A percentile compares a stretch with the other conserved stretches of the same genome.
These are phyloP conservation scores for Immersiella caudata DNA, from an alignment of 495 filamentous ascomycete species.

Conservation along the genomic window DNA sequence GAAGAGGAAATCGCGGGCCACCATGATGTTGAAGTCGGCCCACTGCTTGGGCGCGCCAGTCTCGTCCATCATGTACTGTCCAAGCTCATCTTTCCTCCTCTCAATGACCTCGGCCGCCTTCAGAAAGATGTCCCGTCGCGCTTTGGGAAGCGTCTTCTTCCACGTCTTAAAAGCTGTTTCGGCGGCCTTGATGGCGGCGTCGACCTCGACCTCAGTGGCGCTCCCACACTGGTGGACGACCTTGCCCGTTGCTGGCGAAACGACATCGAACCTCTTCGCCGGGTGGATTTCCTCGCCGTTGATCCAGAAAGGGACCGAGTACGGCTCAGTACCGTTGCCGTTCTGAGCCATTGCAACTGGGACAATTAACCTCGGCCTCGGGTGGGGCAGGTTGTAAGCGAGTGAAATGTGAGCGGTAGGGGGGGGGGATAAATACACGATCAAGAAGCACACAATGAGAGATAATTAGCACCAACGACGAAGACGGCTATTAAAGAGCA, in stretches of 20 bases:
- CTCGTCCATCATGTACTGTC: slow-evolving; percentile 65
- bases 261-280: slow-evolving; percentile 65
- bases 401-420: neutral
- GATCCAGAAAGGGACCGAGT: slow-evolving; percentile 70
- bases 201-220: slow-evolving; percentile 64
- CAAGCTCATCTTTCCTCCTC: slow-evolving; percentile 63
- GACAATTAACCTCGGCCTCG: neutral
- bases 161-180: slow-evolving; percentile 71
- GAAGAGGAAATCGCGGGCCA: slow-evolving; percentile 61
- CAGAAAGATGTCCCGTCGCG: slow-evolving; percentile 71
- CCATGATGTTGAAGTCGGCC: slow-evolving; percentile 65
- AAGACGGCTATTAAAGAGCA: slow-evolving; percentile 3
- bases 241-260: slow-evolving; percentile 64
- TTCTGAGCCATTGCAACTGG: slow-evolving; percentile 23
- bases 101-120: slow-evolving; percentile 71
- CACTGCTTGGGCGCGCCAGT: slow-evolving; percentile 61
- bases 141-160: slow-evolving; percentile 61
- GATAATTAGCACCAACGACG: neutral
- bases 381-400: neutral
- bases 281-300: slow-evolving; percentile 67
- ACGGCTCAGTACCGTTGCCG: slow-evolving; percentile 20
- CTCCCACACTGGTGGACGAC: slow-evolving; percentile 62
- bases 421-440: slow-evolving; percentile 3
- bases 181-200: slow-evolving; percentile 64
- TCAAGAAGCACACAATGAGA: neutral